Percentiles rank a stretch among this genome's conserved stretches.
Conservation (phyloP, 2,329 filamentous ascomycete species). For the Onygena corvina region DNA sequence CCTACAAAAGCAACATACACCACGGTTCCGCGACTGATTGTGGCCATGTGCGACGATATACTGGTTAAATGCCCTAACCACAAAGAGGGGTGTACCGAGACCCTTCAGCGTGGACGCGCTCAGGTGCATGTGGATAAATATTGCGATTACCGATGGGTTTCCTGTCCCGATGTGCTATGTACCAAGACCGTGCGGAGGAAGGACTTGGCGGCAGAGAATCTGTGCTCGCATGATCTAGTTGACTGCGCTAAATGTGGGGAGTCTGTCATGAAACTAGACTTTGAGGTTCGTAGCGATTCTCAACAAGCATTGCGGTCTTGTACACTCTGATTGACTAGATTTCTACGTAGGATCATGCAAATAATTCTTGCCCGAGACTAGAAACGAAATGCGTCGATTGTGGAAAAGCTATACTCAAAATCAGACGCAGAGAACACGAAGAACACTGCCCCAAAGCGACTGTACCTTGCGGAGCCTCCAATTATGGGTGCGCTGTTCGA, state of each 20-base stretch:
- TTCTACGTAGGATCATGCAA: conserved; percentile 27
- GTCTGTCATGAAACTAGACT: conserved; percentile 43
- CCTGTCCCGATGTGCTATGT: conserved; percentile 42
- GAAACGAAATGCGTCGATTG: conserved; percentile 30
- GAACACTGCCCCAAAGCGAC: conserved; percentile 29
- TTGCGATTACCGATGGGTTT: conserved; percentile 44
- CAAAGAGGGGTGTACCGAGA: conserved; percentile 42
- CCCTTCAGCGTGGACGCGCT: conserved; percentile 45
- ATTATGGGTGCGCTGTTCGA: conserved; percentile 34
- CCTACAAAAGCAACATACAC: conserved; percentile 28
- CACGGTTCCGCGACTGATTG: conserved; percentile 44
- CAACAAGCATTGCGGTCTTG: not conserved
- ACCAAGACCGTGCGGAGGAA: conserved; percentile 43
- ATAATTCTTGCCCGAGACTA: conserved; percentile 28
- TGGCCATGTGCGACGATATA: conserved; percentile 51
- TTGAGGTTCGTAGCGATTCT: conserved; percentile 36
- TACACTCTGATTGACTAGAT: not conserved
- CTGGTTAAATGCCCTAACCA: conserved; percentile 47
- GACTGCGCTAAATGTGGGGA: conserved; percentile 43
- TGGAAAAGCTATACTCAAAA: conserved; percentile 23
- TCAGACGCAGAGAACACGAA: conserved; percentile 26
- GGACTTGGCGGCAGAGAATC: conserved; percentile 37
- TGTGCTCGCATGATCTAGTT: conserved; percentile 44
- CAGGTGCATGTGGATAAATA: conserved; percentile 50
- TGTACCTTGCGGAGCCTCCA: conserved; percentile 28